phyloP scores from a whole-genome alignment of 2,329 filamentous ascomycete genomes.

The Neofusicoccum kwambonambiense region DNA sequence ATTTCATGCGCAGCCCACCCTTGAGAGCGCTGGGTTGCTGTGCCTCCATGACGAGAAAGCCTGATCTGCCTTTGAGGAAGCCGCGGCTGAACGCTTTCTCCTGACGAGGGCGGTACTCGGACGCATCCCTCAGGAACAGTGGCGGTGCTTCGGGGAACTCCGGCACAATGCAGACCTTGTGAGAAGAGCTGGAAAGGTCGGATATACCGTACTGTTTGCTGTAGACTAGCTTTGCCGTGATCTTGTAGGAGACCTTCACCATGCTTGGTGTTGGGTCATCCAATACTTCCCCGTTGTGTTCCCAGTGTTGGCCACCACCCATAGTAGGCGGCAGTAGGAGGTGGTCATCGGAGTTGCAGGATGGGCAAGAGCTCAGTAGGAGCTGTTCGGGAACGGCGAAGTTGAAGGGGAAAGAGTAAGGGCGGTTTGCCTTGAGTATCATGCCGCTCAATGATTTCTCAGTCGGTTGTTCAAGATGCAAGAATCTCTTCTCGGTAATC shows the following conservation, averaged over 20 bases:
- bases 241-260: neutral
- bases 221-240: neutral
- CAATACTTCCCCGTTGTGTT: neutral
- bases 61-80: neutral
- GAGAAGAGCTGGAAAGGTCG: neutral
- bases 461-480: neutral
- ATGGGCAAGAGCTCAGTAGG: neutral
- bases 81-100: neutral
- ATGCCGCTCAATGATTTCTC: neutral
- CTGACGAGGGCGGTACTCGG: constrained; percentile 4
- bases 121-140: neutral
- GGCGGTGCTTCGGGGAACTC: neutral
- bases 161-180: neutral
- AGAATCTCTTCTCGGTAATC: neutral
- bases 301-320: neutral
- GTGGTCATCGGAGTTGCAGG: neutral
- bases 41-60: neutral
- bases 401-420: neutral
- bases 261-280: constrained; percentile 4
- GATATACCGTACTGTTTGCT: neutral
- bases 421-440: neutral
- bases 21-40: neutral
- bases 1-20: neutral
- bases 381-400: neutral
- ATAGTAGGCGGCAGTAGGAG: neutral